Conservation (phyloP, 2,329 filamentous ascomycete genomes). For the Celoporthe dispersa region DNA sequence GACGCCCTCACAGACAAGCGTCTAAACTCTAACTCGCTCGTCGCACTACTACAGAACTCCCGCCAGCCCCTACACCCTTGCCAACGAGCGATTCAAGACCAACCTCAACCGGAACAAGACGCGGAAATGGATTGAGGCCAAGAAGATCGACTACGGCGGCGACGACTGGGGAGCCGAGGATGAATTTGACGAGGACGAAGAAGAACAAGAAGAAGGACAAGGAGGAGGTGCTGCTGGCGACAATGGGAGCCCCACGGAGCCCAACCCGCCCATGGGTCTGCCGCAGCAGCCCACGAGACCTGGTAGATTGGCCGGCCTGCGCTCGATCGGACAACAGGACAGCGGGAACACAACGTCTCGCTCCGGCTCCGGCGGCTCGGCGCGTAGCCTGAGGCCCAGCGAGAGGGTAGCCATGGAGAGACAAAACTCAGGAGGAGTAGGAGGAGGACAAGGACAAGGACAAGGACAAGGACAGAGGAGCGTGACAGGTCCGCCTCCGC, state of each 20-base stretch:
- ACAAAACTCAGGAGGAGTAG: conserved; percentile 19
- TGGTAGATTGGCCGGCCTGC: conserved; percentile 26
- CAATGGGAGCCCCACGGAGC: conserved; percentile 37
- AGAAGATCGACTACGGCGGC: conserved; percentile 83
- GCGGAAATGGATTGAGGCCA: conserved; percentile 93
- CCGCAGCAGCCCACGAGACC: conserved; percentile 27
- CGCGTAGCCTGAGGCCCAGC: conserved; percentile 26
- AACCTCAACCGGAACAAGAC: conserved; percentile 91
- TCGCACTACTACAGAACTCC: conserved; percentile 32
- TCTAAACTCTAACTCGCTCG: conserved; percentile 18
- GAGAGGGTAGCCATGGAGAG: conserved; percentile 28
- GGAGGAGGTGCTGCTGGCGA: conserved; percentile 32
- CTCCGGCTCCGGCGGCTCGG: conserved; percentile 23
- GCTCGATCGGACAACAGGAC: conserved; percentile 20
- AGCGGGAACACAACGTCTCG: conserved; percentile 22
- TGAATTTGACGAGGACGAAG: conserved; percentile 64
- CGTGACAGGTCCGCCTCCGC: conserved; percentile 31
- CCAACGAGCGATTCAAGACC: conserved; percentile 65
- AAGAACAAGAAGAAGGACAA: conserved; percentile 43
- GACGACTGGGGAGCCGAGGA: conserved; percentile 88
- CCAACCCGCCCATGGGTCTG: conserved; percentile 14
- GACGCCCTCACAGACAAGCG: background rate
- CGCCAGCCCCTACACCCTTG: conserved; percentile 33
- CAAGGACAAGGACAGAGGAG: conserved; percentile 25
- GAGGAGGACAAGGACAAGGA: background rate